Percentiles rank a stretch among this genome's conserved stretches.
Evolutionary conservation across 805 yeast genomes (phyloP).

Genomic region (Suhomyces canberraensis): DNA sequence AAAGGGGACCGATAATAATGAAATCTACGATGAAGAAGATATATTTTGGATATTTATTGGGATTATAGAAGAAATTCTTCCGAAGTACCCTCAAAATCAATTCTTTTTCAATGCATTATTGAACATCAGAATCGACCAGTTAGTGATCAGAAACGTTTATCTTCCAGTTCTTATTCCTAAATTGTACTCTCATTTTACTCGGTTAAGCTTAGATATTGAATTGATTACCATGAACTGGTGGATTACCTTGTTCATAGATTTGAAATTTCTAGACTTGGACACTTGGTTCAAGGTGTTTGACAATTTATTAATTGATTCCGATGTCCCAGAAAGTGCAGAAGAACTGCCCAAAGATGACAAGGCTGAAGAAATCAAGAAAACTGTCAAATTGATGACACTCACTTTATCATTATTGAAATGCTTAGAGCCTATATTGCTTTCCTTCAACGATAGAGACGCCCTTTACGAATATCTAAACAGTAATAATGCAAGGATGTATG

Average conservation of each 20-base stretch:
- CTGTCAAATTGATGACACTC: conserved; percentile 29
- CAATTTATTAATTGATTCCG: conserved; percentile 26
- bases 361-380: conserved; percentile 5
- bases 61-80: conserved; percentile 47
- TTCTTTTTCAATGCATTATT: conserved; percentile 15
- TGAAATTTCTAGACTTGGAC: conserved; percentile 45
- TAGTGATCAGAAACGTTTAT: conserved; percentile 27
- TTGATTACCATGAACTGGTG: conserved; percentile 57
- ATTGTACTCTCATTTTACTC: conserved; percentile 32
- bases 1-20: conserved; percentile 1
- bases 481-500: conserved; percentile 1
- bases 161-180: conserved; percentile 39
- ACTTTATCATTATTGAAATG: conserved; percentile 36
- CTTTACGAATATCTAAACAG: conserved; percentile 22
- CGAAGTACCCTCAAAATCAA: conserved; percentile 25
- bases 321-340: neutral
- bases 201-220: conserved; percentile 42
- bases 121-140: conserved; percentile 39
- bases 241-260: conserved; percentile 49
- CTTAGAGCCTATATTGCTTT: conserved; percentile 30
- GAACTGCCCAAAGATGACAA: neutral
- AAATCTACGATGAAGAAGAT: conserved; percentile 37
- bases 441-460: conserved; percentile 22
- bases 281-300: conserved; percentile 53
- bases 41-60: conserved; percentile 53